Percentiles rank a stretch among this genome's conserved stretches.
phyloP scores from a whole-genome alignment of 768 basidiomycete genomes.

The Hydnomerulius pinastri region DNA sequence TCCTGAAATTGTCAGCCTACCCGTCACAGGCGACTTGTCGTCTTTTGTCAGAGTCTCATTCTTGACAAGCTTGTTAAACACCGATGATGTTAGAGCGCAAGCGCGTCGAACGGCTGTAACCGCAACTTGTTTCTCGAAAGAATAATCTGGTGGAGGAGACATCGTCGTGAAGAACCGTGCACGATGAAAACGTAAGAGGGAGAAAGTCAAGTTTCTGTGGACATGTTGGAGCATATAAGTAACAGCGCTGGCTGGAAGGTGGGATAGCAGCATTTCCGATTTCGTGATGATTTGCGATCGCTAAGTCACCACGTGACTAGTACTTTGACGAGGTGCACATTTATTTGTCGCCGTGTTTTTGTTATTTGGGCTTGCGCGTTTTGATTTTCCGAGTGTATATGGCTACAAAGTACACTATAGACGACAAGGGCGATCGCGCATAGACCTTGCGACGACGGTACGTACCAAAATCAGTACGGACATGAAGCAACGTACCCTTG shows the following conservation, averaged over 20 bases:
- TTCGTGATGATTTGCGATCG: background rate
- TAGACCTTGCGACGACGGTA: no score
- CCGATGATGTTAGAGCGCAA: constrained; percentile 77
- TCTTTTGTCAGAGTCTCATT: constrained; percentile 87
- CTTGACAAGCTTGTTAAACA: constrained; percentile 84
- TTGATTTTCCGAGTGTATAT: no score
- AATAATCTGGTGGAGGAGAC: constrained; percentile 56
- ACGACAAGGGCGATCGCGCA: no score
- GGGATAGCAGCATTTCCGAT: background rate
- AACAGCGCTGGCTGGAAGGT: background rate
- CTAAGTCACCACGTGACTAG: background rate
- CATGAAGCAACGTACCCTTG: no score
- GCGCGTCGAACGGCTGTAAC: constrained; percentile 87
- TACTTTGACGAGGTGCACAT: no score
- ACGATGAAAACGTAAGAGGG: background rate
- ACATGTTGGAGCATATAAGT: constrained; percentile 18
- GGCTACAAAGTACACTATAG: no score
- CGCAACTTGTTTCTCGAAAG: constrained; percentile 77
- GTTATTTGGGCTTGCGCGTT: no score
- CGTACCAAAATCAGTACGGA: no score
- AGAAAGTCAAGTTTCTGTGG: constrained; percentile 4
- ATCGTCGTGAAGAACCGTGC: constrained; percentile 34
- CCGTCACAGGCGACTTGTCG: constrained; percentile 92
- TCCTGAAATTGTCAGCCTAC: constrained; percentile 39
- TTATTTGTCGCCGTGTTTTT: no score